These are phyloP conservation scores for Litsea cubeba DNA, from an alignment of 164 flowering plant genomes.

Conservation along the genomic window DNA sequence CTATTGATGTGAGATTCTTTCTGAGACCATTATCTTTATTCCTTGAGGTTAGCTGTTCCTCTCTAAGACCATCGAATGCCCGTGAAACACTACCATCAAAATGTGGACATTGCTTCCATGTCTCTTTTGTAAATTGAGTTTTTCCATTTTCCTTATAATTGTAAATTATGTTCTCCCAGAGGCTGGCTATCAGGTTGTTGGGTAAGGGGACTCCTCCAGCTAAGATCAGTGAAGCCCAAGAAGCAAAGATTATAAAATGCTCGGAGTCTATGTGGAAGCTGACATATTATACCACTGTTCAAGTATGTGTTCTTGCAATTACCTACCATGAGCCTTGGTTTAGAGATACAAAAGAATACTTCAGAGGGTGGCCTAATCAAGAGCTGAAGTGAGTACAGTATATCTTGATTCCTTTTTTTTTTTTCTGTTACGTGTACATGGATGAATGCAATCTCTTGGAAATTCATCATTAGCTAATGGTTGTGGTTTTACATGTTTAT, in stretches of 20 bases:
- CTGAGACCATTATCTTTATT: too few species aligned
- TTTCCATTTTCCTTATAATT: not conserved
- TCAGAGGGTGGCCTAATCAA: slow-evolving; percentile 85
- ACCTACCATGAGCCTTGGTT: slow-evolving; percentile 74
- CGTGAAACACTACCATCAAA: not conserved
- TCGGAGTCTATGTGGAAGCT: slow-evolving; percentile 95
- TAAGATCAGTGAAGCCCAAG: slow-evolving; percentile 39
- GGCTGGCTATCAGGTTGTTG: slow-evolving; percentile 56
- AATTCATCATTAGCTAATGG: not conserved
- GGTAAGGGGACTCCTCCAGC: slow-evolving; percentile 27
- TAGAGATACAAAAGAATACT: slow-evolving; percentile 48
- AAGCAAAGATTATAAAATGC: slow-evolving; percentile 64
- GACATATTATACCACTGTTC: slow-evolving; percentile 62
- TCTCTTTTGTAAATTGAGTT: too few species aligned
- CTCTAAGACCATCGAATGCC: not conserved
- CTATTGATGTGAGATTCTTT: not conserved
- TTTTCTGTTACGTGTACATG: too few species aligned
- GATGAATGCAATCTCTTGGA: not conserved
- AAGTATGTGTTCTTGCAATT: slow-evolving; percentile 44
- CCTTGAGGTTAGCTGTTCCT: too few species aligned
- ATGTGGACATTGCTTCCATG: not conserved
- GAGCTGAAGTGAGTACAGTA: slow-evolving; percentile 59
- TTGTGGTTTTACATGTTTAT: not conserved
- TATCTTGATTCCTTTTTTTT: slow-evolving; percentile 7
- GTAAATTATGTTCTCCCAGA: slow-evolving; percentile 34